Evolutionary conservation across 768 basidiomycete genomes (phyloP).

Genomic region (Rhizopogon sp.): DNA sequence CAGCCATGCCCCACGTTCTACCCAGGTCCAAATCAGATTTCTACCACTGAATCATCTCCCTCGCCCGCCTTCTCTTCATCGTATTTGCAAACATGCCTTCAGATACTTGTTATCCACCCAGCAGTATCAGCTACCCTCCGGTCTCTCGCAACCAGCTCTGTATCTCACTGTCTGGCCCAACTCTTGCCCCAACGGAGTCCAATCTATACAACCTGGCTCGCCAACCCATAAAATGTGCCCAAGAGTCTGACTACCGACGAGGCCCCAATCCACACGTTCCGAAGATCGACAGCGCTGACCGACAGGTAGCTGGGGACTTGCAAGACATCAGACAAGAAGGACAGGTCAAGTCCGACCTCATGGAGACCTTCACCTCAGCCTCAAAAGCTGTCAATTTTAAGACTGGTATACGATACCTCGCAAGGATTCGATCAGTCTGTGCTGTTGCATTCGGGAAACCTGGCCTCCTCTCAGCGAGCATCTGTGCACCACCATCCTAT

Average conservation of each 20-base stretch:
- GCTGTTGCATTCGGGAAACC: neutral
- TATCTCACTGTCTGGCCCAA: constrained; percentile 18
- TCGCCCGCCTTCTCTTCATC: neutral
- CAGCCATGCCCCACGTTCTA: neutral
- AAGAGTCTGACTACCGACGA: neutral
- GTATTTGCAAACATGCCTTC: neutral
- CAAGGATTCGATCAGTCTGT: neutral
- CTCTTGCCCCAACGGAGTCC: constrained; percentile 16
- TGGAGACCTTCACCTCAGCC: neutral
- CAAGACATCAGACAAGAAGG: neutral
- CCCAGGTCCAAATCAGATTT: neutral
- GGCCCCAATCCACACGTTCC: neutral
- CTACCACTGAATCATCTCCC: neutral
- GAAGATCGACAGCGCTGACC: too few species aligned
- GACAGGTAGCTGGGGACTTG: neutral
- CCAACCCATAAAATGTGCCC: neutral
- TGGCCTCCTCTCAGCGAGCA: neutral
- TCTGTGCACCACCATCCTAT: neutral
- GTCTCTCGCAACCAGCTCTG: constrained; percentile 12
- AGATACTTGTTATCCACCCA: constrained; percentile 10
- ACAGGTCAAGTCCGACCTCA: neutral
- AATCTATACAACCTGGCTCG: constrained; percentile 2
- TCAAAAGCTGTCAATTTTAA: neutral
- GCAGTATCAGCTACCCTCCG: constrained; percentile 3
- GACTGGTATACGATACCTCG: neutral